Evolutionary conservation across 768 basidiomycete species (phyloP), one percentile per base, ranked within the genome.

Genomic region (Gloeophyllum trabeum): DNA sequence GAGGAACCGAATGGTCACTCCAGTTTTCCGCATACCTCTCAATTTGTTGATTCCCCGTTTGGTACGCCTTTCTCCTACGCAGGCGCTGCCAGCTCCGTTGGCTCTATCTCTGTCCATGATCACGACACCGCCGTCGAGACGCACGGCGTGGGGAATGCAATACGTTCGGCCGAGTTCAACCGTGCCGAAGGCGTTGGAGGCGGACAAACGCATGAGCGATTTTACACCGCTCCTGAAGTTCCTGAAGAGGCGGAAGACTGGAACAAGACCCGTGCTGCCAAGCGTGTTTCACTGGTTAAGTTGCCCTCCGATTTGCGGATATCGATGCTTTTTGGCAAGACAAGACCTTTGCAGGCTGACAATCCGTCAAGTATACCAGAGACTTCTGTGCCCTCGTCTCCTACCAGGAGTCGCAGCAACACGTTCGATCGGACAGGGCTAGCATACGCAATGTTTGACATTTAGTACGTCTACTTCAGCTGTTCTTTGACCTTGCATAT

Each of bases 211-310:
- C 74, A 70, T 43, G 73, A 76, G 49, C 67, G 61, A 40, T 66
- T 66, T 50, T 65, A 61, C 48, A 67, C 65, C 19, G 65, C 63
- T 23, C 58, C 57, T 14, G 76, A 79, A 52, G 62, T 54, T 18
- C 56, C 57, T 21, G 70, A 72, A 35, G 70, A 81, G 58, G 87
- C 89, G n/a, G 88, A 90, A 56, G 81, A 82, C 40, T 92, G 89
- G 89, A 68, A 86, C 60, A 79, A 79, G 57, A 92, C 89, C 1
- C 78, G 81, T 38, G 82, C 80, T 25, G 87, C 85, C 12, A 83
- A 87, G 50, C 80, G 88, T 6, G 89, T 91, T 6, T 91, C 87
- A 6, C 65, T 91, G 34, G 82, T 89, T 35, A 71, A 73, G 45
- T 58, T 89, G 20, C 86, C 87, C 19, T 75, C 82, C 6, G 63